These are phyloP conservation scores for Pseudogymnoascus sp. DNA, from an alignment of 2,329 filamentous ascomycete species.

Conservation along the genomic window DNA sequence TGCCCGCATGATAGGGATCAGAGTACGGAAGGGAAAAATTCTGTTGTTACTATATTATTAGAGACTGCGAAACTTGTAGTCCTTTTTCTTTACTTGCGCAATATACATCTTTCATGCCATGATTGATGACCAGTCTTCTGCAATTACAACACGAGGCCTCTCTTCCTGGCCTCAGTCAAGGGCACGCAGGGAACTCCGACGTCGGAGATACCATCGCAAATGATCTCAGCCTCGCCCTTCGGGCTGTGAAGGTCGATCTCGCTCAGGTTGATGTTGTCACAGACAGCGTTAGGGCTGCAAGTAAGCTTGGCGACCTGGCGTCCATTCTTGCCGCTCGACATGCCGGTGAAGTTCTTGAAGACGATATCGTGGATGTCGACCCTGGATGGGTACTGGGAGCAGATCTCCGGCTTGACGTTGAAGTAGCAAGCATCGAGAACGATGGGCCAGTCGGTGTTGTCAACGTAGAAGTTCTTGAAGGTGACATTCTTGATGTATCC, in stretches of 20 bases:
- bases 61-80: conserved; percentile 1
- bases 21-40: background rate
- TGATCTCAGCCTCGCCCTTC: conserved; percentile 33
- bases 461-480: conserved; percentile 53
- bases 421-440: conserved; percentile 59
- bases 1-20: background rate
- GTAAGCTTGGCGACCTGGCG: conserved; percentile 47
- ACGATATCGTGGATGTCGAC: conserved; percentile 53
- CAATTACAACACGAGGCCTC: background rate
- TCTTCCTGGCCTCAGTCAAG: background rate
- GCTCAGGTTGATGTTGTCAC: conserved; percentile 47
- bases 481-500: conserved; percentile 57
- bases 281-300: conserved; percentile 51
- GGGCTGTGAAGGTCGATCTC: conserved; percentile 49
- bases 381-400: conserved; percentile 45
- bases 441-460: conserved; percentile 50
- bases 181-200: background rate
- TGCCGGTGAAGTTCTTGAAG: conserved; percentile 52
- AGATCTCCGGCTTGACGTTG: conserved; percentile 44
- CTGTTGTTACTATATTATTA: conserved; percentile 7
- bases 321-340: conserved; percentile 49
- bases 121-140: background rate
- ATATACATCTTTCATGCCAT: conserved; percentile 2
- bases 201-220: conserved; percentile 42
- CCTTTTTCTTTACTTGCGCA: background rate